Base-by-base conservation (phyloP, 208 protist species). In the Leishmania turanica region DNA sequence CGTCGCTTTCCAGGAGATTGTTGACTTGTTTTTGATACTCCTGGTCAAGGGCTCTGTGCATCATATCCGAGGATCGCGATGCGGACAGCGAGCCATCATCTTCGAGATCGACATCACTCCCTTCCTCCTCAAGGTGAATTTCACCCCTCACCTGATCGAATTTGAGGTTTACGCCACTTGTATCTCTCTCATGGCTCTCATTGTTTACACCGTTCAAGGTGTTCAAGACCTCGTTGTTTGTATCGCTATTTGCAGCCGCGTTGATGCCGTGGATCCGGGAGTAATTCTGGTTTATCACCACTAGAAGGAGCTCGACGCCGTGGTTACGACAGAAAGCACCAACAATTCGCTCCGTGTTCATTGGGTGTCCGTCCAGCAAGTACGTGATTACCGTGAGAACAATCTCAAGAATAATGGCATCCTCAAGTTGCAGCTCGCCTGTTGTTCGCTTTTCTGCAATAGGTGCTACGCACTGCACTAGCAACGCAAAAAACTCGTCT, bases 271-370 rank as follows among this genome's bases (percentile, higher is more conserved):
- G 78, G 0, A 82, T 79, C 66, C 70, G 89, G 15, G 92, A 84
- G 88, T 89, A 97, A 79, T 96, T 97, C 74, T 97, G 94, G 80
- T 93, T 95, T 5, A 97, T 77, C 40, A 97, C 87, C 1, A 97
- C 94, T 42, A 97, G 85, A 70, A 97, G 89, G 70, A 97, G 76
- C 64, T 97, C 94, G 34, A 97, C 86, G 21, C 92, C 92, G 77
- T 97, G 91, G 69, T 94, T 97, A 7, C 94, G 87, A 75, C 88
- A 91, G 86, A 97, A 95, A 24, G 92, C 86, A 51, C 94, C 94
- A 75, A 93, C 90, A 74, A 89, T 89, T 34, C 74, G 66, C 56
- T 90, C 84, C 15, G 87, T 77, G 68, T 91, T 89, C 45, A 62
- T 73, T 34, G 81, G 79, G 62, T 78, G 73, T 40, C 90, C 91